Evolutionary conservation across 1,284 basidiomycete species (phyloP), one percentile per base, ranked within the genome.

Genomic region (Gomphus sp.): DNA sequence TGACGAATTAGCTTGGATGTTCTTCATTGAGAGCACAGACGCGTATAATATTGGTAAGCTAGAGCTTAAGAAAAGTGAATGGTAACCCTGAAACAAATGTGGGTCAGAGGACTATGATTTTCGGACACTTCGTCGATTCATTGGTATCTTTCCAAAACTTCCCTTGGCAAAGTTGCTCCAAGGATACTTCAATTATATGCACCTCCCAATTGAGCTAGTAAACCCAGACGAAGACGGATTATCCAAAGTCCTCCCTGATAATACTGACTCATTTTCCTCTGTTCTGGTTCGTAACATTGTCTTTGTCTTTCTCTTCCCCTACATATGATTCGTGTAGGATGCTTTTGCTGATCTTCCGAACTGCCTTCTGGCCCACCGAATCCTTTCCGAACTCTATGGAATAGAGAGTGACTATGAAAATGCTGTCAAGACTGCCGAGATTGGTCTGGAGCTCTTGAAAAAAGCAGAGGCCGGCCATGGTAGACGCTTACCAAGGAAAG

Each of bases 1-100:
- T 0, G 85, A 95, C 65, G 84, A 88, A 63, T 65, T 87, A 14
- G 90, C 91, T 0, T 97, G 93, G 93, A 78, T 73, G 37, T 71
- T 91, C 18, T 84, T 79, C 62, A 75, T 98, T 45, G 92, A 98
- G 66, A 82, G 85, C 65, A 81, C 76, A 52, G 87, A 98, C 67
- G 77, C 76, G 49, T 80, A 80, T n/a, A 77, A 76, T 8, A 76
- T 92, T 11, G 80, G 89, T 92, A 67, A 65, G 81, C 69, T 25
- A 22, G 28, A 48, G 44, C 18, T 45, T 51, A 18, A 48, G 14
- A n/a, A 31, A 58, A 8, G 25, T 33, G 58, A 33, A 25, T 22
- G 43, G 10, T 48, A 41, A 25, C 34, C 11, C 49, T 50, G 7
- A 53, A 51, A 45, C 16, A 52, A 11, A 43, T 60, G 60, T 54